Conservation (phyloP, 495 filamentous ascomycete genomes). For the Chaetomium tenue region DNA sequence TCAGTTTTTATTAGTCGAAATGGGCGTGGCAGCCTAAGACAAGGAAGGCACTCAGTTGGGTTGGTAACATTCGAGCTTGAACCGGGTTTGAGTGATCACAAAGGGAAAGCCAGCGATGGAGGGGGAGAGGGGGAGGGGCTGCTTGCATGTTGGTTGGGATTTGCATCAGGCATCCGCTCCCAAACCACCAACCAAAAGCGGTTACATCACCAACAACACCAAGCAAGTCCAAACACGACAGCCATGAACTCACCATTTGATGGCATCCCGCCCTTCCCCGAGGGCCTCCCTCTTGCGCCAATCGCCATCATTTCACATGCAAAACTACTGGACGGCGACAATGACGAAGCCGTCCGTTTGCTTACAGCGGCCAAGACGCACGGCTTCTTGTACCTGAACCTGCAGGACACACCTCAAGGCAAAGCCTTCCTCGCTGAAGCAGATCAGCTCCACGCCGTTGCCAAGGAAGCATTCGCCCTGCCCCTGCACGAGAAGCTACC, state of each 20-base stretch:
- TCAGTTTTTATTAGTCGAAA: background rate
- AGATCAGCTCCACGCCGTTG: constrained; percentile 48
- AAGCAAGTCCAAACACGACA: too few relatives aligned
- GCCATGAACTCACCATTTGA: background rate
- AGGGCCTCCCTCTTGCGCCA: constrained; percentile 16
- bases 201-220: background rate
- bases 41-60: background rate
- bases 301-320: constrained; percentile 14
- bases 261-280: constrained; percentile 13
- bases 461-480: constrained; percentile 48
- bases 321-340: constrained; percentile 45
- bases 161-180: constrained; percentile 13
- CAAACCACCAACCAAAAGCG: constrained; percentile 3
- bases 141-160: background rate
- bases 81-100: background rate
- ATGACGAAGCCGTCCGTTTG: constrained; percentile 45
- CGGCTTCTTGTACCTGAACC: constrained; percentile 64
- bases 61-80: background rate
- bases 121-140: too few relatives aligned
- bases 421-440: constrained; percentile 45
- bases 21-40: background rate
- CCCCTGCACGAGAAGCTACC: constrained; percentile 53
- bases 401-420: constrained; percentile 43
- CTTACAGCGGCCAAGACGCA: constrained; percentile 52
- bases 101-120: background rate